These are phyloP conservation scores for fission yeast (Schizosaccharomyces pombe) DNA, from an alignment of 805 yeast genomes.

Conservation along the genomic window ASM294v3 CU329670.1:1178501-1179000, in stretches of 20 bases:
- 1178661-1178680: conserved; percentile 48
- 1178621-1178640: conserved; percentile 39
- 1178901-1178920: background rate
- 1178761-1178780: conserved; percentile 79
- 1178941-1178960: too few species aligned
- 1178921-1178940: background rate
- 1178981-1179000: too few species aligned
- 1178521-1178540: conserved; percentile 12
- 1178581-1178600: conserved; percentile 73
- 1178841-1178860: too few species aligned
- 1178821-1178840: too few species aligned
- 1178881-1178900: too few species aligned
- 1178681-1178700: conserved; percentile 58
- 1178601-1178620: conserved; percentile 77
- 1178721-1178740: conserved; percentile 68
- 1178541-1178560: conserved; percentile 37
- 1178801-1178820: too few species aligned
- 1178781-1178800: conserved; percentile 27
- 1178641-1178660: conserved; percentile 26
- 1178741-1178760: conserved; percentile 44
- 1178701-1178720: conserved; percentile 67
- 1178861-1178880: too few species aligned
- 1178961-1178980: too few species aligned
- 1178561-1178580: conserved; percentile 65
- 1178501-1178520: conserved; percentile 6